These are phyloP conservation scores for Cryptococcus sp. DNA, from an alignment of 1,284 basidiomycete genomes.

Conservation along the genomic window DNA sequence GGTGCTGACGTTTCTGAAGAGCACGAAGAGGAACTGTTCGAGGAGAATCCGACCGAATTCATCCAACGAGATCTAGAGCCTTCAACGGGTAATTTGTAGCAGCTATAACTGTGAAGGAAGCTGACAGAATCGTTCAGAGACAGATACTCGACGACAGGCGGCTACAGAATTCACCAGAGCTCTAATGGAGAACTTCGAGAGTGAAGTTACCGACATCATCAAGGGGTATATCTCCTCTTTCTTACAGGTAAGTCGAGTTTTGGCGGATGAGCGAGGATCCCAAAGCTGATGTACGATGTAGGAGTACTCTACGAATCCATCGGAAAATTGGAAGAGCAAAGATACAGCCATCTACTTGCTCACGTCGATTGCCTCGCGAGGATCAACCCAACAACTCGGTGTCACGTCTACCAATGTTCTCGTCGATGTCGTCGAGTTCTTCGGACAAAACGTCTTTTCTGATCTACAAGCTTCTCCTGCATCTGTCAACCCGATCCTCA, in stretches of 20 bases:
- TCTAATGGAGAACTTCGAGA: constrained; percentile 73
- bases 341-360: constrained; percentile 94
- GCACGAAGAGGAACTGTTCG: constrained; percentile 91
- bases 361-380: constrained; percentile 82
- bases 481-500: constrained; percentile 78
- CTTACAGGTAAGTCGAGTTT: constrained; percentile 55
- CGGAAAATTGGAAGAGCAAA: constrained; percentile 83
- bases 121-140: constrained; percentile 37
- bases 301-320: constrained; percentile 57
- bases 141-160: constrained; percentile 78
- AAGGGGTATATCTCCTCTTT: constrained; percentile 75
- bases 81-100: constrained; percentile 33
- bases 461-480: constrained; percentile 73
- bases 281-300: constrained; percentile 19
- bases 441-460: constrained; percentile 82
- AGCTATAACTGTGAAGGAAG: background rate
- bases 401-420: constrained; percentile 89
- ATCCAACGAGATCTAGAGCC: constrained; percentile 75
- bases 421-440: constrained; percentile 92
- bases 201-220: constrained; percentile 78
- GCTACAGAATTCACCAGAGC: constrained; percentile 89
- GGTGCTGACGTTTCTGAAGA: constrained; percentile 45
- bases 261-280: background rate
- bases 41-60: constrained; percentile 95
- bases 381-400: constrained; percentile 80